Conservation (phyloP, 495 filamentous ascomycete species). For the Neurospora africana region DNA sequence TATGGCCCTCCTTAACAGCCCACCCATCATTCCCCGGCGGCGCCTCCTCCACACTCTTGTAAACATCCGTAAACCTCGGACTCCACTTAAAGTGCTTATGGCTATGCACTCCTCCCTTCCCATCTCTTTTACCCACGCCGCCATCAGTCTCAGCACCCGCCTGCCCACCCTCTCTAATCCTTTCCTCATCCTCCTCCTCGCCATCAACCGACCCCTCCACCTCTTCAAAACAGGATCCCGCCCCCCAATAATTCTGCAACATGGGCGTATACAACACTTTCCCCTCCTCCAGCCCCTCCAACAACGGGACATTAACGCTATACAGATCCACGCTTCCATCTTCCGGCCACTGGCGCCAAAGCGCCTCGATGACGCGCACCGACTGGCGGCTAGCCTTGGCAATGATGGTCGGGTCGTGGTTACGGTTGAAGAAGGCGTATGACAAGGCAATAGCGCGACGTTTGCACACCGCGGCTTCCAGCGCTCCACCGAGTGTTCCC, state of each 20-base stretch:
- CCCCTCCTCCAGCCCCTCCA: conserved; percentile 51
- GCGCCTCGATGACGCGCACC: conserved; percentile 65
- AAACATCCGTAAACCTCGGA: conserved; percentile 77
- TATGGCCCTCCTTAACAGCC: conserved; percentile 78
- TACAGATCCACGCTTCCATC: conserved; percentile 65
- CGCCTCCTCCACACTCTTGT: conserved; percentile 68
- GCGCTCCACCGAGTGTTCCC: conserved; percentile 81
- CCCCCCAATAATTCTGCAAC: conserved; percentile 78
- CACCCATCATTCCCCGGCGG: conserved; percentile 87
- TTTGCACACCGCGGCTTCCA: conserved; percentile 83
- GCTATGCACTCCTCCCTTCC: conserved; percentile 29
- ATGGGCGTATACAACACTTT: conserved; percentile 72
- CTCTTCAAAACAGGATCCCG: conserved; percentile 72
- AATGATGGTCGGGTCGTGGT: conserved; percentile 72
- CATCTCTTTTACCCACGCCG: conserved; percentile 3
- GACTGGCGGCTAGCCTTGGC: conserved; percentile 57
- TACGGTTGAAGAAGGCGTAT: conserved; percentile 75
- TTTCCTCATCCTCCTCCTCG: conserved; percentile 53
- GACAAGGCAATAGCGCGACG: conserved; percentile 69
- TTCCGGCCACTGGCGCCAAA: conserved; percentile 61
- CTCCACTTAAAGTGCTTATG: conserved; percentile 94
- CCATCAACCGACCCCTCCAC: conserved; percentile 50
- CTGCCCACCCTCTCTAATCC: conserved; percentile 47
- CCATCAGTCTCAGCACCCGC: conserved; percentile 21
- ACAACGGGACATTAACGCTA: conserved; percentile 74